These are phyloP conservation scores for Trichoderma sp. DNA, from an alignment of 2,329 filamentous ascomycete species.

Conservation along the genomic window DNA sequence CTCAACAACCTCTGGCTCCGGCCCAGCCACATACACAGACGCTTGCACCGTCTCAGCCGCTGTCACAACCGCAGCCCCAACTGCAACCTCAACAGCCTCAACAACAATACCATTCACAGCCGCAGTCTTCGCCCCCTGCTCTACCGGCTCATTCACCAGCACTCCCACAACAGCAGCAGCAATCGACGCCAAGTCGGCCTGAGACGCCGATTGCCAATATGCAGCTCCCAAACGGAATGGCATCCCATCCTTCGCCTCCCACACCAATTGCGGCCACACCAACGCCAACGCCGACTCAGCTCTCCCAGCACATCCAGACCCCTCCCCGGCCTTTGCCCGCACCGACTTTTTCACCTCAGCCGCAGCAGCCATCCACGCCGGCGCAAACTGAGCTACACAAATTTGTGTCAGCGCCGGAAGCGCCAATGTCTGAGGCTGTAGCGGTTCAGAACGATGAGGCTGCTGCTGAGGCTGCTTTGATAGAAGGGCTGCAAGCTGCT, in stretches of 20 bases:
- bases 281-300: conserved; percentile 24
- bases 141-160: conserved; percentile 6
- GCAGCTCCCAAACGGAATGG: conserved; percentile 13
- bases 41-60: conserved; percentile 29
- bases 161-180: neutral
- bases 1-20: conserved; percentile 1
- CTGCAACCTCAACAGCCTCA: conserved; percentile 10
- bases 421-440: conserved; percentile 31
- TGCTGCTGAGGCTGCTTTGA: conserved; percentile 39
- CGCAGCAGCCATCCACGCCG: conserved; percentile 23
- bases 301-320: conserved; percentile 7
- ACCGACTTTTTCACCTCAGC: conserved; percentile 27
- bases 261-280: conserved; percentile 16
- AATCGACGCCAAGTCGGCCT: conserved; percentile 20
- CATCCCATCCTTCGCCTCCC: conserved; percentile 20
- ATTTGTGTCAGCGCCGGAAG: conserved; percentile 30
- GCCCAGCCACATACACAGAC: conserved; percentile 28
- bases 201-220: conserved; percentile 8
- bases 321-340: conserved; percentile 23
- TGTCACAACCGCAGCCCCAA: conserved; percentile 25
- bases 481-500: conserved; percentile 41
- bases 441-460: conserved; percentile 36
- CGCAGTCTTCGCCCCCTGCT: neutral
- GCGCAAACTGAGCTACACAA: conserved; percentile 17
- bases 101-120: conserved; percentile 16